Evolutionary conservation across 345 rosid species (phyloP), one percentile per base, ranked within the genome.

Genomic region (Melaleuca alternifolia): DNA sequence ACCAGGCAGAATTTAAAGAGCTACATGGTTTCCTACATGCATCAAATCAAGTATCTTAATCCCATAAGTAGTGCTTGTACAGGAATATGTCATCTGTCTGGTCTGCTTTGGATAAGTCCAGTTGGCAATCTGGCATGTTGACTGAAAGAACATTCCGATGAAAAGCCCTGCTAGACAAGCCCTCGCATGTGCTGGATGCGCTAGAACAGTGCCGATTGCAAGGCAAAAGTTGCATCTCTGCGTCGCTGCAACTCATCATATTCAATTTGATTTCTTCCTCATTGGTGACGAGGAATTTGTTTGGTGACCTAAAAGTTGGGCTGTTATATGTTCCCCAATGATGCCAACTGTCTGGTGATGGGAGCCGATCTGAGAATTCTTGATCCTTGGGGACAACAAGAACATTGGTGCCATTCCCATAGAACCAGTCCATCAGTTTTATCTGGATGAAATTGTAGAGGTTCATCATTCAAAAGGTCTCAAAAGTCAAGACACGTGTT

Each of bases 1-100:
- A 37, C 26, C 81, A 37, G 81, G 81, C 81, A 71, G 81, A 71
- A 65, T 37, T 71, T 37, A 12, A 71, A 71, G 81, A 71, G 81
- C 81, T 37, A 37, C 26, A 71, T 71, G 81, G 81, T 71, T 71
- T 37, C 81, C 81, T 71, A 71, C 81, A 37, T 71, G 81, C 81
- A 71, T 37, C 26, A 87, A 90, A 91, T 85, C 84, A 90, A 91
- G 89, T 86, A 91, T 90, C 91, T 88, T 86, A 91, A 90, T 84
- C 86, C 87, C 92, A 91, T 89, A 89, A 79, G 90, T 89, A 87
- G 89, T 77, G 92, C 86, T 84, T 75, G 91, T 94, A 96, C 98
- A 94, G 86, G 98, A 92, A 96, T 84, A 95, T 77, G 89, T 94
- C 97, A 89, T 96, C 98, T 87, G 89, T 86, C 83, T 93, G 94